phyloP scores from a whole-genome alignment of 805 yeast genomes.

The Tetrapisispora nanseiensis region DNA sequence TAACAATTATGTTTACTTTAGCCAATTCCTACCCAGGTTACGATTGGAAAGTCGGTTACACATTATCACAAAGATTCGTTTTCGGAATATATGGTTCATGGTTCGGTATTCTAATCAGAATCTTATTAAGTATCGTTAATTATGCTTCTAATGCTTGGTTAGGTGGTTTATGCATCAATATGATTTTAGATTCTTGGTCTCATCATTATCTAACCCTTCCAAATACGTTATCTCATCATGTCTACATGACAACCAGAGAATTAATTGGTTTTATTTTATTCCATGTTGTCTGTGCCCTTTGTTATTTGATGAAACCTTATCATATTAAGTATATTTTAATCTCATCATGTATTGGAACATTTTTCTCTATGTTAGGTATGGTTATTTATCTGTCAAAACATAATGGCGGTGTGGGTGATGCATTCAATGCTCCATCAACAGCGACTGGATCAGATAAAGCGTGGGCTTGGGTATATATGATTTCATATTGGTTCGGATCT shows the following conservation, averaged over 20 bases:
- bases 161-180: constrained; percentile 35
- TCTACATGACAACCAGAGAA: constrained; percentile 31
- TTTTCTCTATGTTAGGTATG: constrained; percentile 35
- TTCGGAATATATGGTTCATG: constrained; percentile 40
- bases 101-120: constrained; percentile 34
- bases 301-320: constrained; percentile 37
- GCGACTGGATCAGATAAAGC: constrained; percentile 31
- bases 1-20: constrained; percentile 36
- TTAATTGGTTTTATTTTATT: constrained; percentile 34
- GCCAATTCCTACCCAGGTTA: constrained; percentile 41
- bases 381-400: constrained; percentile 28
- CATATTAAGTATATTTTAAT: constrained; percentile 32
- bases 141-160: constrained; percentile 39
- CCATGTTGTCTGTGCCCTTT: constrained; percentile 35
- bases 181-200: constrained; percentile 34
- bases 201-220: constrained; percentile 29
- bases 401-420: constrained; percentile 31
- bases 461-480: constrained; percentile 36
- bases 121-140: constrained; percentile 38
- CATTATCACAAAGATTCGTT: constrained; percentile 36
- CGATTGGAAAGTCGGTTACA: constrained; percentile 41
- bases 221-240: constrained; percentile 26
- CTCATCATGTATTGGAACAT: constrained; percentile 30
- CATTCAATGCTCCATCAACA: constrained; percentile 24
- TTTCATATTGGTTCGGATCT: constrained; percentile 35